Base-by-base conservation (phyloP, 352 stramenopile species). In the Pythium folliculosum region DNA sequence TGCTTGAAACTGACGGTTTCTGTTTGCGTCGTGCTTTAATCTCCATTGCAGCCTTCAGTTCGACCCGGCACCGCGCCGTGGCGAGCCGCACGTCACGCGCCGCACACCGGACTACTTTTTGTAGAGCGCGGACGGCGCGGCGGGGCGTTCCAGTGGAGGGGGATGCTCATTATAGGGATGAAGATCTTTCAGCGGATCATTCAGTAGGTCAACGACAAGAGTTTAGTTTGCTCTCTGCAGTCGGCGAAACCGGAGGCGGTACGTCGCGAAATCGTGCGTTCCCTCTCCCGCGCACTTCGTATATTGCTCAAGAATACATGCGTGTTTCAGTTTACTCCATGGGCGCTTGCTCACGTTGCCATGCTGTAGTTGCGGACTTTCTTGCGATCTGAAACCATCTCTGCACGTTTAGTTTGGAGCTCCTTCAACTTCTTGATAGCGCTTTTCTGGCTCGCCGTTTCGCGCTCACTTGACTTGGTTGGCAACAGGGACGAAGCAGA, bases 41-140 rank as follows among this genome's bases (percentile, higher is more conserved):
- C n/a, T n/a, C n/a, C n/a, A n/a, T 1, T 63, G 30, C 63, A 94
- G 86, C 84, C 94, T 98, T 69, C 94, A 98, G 68, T 98, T 98
- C 64, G 95, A 98, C 63, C 95, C 94, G 8, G 95, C 95, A 23
- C 95, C 95, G 65, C 85, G 95, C 56, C 86, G 93, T 70, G 95
- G 95, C 45, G 95, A 98, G 73, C 91, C 94, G 12, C 88, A 98
- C 63, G 94, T 98, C 22, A 98, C 91, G 44, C 80, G 92, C 59
- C 80, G 94, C 62, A 98, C 94, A 48, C 95, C 95, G 22, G 95
- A 98, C 70, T 98, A 98, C 73, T 98, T 98, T 73, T 71, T 98
- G 69, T 98, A 97, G 79, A 69, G 12, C 40, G 23, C 48, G n/a
- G 9, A 5, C 17, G 38, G 38, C 38, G 6, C 17, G 9, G 38